A percentile compares a stretch with the other conserved stretches of the same genome.
Conservation (phyloP, 2,329 filamentous ascomycete genomes). For the Chaetothyriales sp. region DNA sequence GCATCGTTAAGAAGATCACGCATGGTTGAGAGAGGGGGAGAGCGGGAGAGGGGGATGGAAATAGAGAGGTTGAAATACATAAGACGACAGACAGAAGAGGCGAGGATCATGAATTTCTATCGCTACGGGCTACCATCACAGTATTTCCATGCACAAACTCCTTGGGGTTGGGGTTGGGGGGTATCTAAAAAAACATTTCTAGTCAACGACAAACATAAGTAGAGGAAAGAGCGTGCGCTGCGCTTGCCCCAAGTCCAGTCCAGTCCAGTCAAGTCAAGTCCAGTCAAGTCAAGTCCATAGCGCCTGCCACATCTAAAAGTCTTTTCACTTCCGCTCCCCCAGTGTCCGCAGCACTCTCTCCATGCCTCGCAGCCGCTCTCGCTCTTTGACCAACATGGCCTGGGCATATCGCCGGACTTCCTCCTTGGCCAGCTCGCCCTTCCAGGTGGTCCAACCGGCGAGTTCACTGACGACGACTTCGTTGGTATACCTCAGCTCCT, state of each 20-base stretch:
- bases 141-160: too few relatives aligned
- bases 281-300: too few relatives aligned
- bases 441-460: slow-evolving; percentile 84
- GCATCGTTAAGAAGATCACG: slow-evolving; percentile 29
- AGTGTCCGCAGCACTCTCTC: slow-evolving; percentile 41
- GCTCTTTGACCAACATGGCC: slow-evolving; percentile 66
- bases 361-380: slow-evolving; percentile 64
- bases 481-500: slow-evolving; percentile 79
- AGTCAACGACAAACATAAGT: too few relatives aligned
- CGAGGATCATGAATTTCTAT: too few relatives aligned
- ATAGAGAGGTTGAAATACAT: not conserved
- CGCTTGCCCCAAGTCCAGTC: too few relatives aligned
- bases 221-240: not conserved
- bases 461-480: slow-evolving; percentile 83
- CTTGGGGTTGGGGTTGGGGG: too few relatives aligned
- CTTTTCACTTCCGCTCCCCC: not conserved
- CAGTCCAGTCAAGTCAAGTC: not conserved
- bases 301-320: too few relatives aligned
- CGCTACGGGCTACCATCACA: too few relatives aligned
- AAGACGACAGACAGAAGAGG: too few relatives aligned
- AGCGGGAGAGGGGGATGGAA: not conserved
- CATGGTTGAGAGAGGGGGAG: slow-evolving; percentile 14
- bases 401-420: slow-evolving; percentile 63
- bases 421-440: slow-evolving; percentile 59
- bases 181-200: too few relatives aligned